Percentiles rank a stretch among this genome's conserved stretches.
Conservation (phyloP, 306 rosid genomes). For the Prunus persica region Prunus_persica_NCBIv2 NC_034014.1:10780501-10781000, state of each 20-base stretch:
- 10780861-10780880: not conserved
- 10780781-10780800: not conserved
- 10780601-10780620: slow-evolving; percentile 91
- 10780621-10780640: slow-evolving; percentile 73
- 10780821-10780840: not conserved
- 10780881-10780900: not conserved
- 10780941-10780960: not conserved
- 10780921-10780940: not conserved
- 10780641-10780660: slow-evolving; percentile 84
- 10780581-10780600: slow-evolving; percentile 60
- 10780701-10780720: slow-evolving; percentile 82
- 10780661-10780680: slow-evolving; percentile 98
- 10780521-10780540: slow-evolving; percentile 3
- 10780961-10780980: not conserved
- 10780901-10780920: not conserved
- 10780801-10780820: too few species aligned
- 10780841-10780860: not conserved
- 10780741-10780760: slow-evolving; percentile 95
- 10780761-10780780: not conserved
- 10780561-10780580: slow-evolving; percentile 2
- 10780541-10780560: slow-evolving; percentile 8
- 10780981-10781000: not conserved
- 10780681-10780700: slow-evolving; percentile 96
- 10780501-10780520: slow-evolving; percentile 3
- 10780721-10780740: slow-evolving; percentile 79